phyloP scores from a whole-genome alignment of 1,284 basidiomycete genomes.

The Ustanciosporium gigantosporum region DNA sequence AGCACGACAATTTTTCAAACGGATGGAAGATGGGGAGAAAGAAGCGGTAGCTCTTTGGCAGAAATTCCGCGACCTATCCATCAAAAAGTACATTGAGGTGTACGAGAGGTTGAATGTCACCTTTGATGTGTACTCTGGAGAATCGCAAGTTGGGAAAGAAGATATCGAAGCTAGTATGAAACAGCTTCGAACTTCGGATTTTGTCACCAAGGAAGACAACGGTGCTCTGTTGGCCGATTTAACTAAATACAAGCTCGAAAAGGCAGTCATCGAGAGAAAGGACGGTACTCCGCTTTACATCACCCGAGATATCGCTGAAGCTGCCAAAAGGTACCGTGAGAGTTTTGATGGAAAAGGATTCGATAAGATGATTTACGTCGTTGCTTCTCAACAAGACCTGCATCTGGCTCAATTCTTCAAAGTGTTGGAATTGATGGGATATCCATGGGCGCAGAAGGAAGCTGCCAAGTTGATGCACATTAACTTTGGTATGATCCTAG shows the following conservation, averaged over 20 bases:
- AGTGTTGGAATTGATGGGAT: constrained; percentile 85
- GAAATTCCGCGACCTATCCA: constrained; percentile 87
- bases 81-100: constrained; percentile 86
- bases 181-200: constrained; percentile 33
- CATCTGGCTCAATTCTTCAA: constrained; percentile 95
- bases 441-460: constrained; percentile 73
- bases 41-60: constrained; percentile 83
- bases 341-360: constrained; percentile 64
- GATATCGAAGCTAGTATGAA: constrained; percentile 69
- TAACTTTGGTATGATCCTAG: constrained; percentile 88
- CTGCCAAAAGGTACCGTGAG: constrained; percentile 81
- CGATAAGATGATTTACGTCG: constrained; percentile 98
- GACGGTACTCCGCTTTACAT: constrained; percentile 98
- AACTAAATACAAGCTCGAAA: constrained; percentile 68
- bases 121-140: constrained; percentile 93
- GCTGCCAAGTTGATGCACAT: constrained; percentile 75
- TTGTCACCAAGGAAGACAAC: constrained; percentile 50
- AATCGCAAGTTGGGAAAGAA: constrained; percentile 81
- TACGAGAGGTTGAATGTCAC: constrained; percentile 88
- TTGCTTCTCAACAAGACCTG: constrained; percentile 90
- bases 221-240: constrained; percentile 56
- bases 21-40: constrained; percentile 88
- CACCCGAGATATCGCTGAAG: constrained; percentile 95
- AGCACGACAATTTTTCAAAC: constrained; percentile 89
- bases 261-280: constrained; percentile 88